Percentiles rank a stretch among this genome's conserved stretches.
Evolutionary conservation across 345 rosid genomes (phyloP).

Genomic region (Trapa incisa): DNA sequence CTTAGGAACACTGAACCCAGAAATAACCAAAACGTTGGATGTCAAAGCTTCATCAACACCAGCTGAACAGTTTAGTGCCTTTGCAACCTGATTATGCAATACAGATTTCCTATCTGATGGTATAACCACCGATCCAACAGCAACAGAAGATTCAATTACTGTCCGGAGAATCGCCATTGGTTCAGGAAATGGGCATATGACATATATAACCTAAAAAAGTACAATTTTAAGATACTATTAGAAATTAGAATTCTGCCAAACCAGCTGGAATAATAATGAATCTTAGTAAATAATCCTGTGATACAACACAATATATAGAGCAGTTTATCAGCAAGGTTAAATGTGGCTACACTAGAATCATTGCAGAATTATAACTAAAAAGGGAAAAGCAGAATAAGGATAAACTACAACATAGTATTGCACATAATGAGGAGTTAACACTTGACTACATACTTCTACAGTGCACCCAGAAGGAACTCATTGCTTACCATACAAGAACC

Average conservation of each 20-base stretch:
- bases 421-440: not conserved
- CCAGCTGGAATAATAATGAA: not conserved
- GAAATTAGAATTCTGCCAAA: not conserved
- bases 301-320: too few species aligned
- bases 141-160: conserved; percentile 69
- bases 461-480: not conserved
- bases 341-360: too few species aligned
- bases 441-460: not conserved
- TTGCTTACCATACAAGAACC: conserved; percentile 67
- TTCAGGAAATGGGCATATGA: conserved; percentile 98
- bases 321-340: too few species aligned
- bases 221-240: not conserved
- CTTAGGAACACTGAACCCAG: conserved; percentile 81
- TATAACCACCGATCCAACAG: conserved; percentile 62
- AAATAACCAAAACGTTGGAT: conserved; percentile 64
- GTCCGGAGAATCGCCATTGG: conserved; percentile 85
- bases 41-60: conserved; percentile 82
- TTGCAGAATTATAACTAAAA: too few species aligned
- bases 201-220: conserved; percentile 64
- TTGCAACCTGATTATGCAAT: conserved; percentile 65
- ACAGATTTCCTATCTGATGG: conserved; percentile 56
- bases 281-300: too few species aligned
- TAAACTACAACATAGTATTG: not conserved
- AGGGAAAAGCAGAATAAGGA: not conserved
- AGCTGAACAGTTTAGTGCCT: conserved; percentile 72